These are phyloP conservation scores for Senna siamea DNA, from an alignment of 306 rosid genomes.

Conservation along the genomic window DNA sequence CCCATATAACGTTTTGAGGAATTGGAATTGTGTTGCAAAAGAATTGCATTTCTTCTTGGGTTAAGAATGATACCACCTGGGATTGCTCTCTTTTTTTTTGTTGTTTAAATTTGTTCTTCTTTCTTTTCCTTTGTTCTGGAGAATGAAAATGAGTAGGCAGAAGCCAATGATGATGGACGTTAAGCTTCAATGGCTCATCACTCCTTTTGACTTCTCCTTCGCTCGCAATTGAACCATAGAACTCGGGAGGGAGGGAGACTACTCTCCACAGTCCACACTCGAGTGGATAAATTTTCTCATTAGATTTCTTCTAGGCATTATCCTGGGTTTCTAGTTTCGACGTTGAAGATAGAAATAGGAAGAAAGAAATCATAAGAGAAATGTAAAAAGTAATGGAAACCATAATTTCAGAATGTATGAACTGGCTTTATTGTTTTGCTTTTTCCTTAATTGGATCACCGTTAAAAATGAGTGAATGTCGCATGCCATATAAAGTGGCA, in stretches of 20 bases:
- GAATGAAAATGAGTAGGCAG: too few relatives aligned
- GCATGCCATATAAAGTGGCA: too few relatives aligned
- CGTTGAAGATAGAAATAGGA: neutral
- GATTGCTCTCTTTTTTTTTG: neutral
- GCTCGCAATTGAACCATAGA: neutral
- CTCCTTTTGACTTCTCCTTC: neutral
- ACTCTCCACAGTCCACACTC: slow-evolving; percentile 1
- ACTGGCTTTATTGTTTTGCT: too few relatives aligned
- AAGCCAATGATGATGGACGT: too few relatives aligned
- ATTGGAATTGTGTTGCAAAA: neutral
- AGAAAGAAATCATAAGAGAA: too few relatives aligned
- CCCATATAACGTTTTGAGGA: neutral
- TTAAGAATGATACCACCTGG: neutral
- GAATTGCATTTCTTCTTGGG: slow-evolving; percentile 38
- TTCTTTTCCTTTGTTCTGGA: too few relatives aligned
- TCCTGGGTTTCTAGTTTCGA: neutral
- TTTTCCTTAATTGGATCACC: too few relatives aligned
- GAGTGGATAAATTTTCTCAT: slow-evolving; percentile 9
- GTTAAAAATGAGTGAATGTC: too few relatives aligned
- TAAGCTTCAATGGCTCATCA: neutral
- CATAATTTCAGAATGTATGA: too few relatives aligned
- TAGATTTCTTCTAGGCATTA: slow-evolving; percentile 14
- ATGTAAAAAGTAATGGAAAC: too few relatives aligned
- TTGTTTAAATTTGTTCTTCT: too few relatives aligned
- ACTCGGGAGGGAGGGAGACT: slow-evolving; percentile 9